Conservation (phyloP, 2,329 filamentous ascomycete species). For the Monilinia polystroma region DNA sequence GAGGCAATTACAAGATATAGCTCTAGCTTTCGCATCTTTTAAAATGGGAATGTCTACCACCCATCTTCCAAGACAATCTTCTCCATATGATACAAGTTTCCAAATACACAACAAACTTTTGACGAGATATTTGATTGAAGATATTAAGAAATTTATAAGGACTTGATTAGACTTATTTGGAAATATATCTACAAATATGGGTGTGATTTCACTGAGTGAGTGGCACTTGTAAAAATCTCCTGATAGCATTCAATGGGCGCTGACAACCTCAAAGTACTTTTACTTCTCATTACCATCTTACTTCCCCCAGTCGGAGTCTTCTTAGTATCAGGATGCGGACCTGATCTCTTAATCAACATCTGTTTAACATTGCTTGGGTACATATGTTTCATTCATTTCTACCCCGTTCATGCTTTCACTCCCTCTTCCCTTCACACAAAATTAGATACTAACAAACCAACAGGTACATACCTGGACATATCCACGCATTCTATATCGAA, state of each 20-base stretch:
- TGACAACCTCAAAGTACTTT: neutral
- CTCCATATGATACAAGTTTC: neutral
- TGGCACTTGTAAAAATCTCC: slow-evolving; percentile 37
- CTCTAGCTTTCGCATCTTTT: slow-evolving; percentile 6
- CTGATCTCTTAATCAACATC: slow-evolving; percentile 47
- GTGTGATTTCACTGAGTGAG: slow-evolving; percentile 41
- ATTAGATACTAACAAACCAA: slow-evolving; percentile 46
- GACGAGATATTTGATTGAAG: neutral
- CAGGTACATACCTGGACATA: slow-evolving; percentile 41
- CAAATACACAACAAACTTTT: neutral
- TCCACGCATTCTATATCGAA: slow-evolving; percentile 49
- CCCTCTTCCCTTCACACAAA: no score
- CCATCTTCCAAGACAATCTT: slow-evolving; percentile 1
- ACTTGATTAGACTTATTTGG: neutral
- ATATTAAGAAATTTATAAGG: neutral
- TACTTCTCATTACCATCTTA: slow-evolving; percentile 19
- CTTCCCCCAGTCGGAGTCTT: slow-evolving; percentile 46
- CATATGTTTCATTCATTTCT: slow-evolving; percentile 12
- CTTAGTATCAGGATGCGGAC: slow-evolving; percentile 44
- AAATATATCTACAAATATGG: slow-evolving; percentile 35
- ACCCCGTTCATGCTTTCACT: no score
- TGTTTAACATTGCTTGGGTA: slow-evolving; percentile 43
- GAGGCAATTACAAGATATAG: slow-evolving; percentile 9
- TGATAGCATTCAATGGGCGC: slow-evolving; percentile 41
- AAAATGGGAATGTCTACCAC: neutral